These are phyloP conservation scores for Hirschfeldia incana DNA, from an alignment of 345 rosid species.

Conservation along the genomic window DNA sequence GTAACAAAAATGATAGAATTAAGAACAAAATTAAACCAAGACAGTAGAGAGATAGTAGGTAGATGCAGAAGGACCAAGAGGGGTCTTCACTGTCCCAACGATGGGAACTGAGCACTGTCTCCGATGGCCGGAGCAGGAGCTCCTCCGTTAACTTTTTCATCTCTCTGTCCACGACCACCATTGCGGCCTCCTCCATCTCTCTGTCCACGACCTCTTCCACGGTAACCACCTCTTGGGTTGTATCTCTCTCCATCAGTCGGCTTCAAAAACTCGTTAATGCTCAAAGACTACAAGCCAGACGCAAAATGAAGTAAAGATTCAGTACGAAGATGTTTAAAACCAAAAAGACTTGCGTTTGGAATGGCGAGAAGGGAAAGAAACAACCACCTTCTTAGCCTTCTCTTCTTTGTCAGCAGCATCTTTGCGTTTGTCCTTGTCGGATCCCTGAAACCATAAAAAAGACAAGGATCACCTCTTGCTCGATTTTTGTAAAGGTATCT, in stretches of 20 bases:
- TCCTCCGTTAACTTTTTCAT: constrained; percentile 12
- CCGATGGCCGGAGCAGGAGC: constrained; percentile 36
- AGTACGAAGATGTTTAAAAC: not conserved
- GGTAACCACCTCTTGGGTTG: constrained; percentile 34
- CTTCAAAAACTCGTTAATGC: constrained; percentile 39
- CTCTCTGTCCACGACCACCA: constrained; percentile 24
- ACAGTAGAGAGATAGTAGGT: not conserved
- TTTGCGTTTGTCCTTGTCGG: constrained; percentile 68
- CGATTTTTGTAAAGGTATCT: not conserved
- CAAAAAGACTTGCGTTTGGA: not conserved
- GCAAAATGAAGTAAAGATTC: not conserved
- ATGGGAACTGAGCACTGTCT: constrained; percentile 37
- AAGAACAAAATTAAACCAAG: constrained; percentile 29
- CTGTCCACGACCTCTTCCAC: constrained; percentile 29
- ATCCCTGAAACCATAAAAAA: constrained; percentile 43
- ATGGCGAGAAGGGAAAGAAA: not conserved
- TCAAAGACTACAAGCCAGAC: constrained; percentile 24
- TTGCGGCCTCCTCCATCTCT: not conserved
- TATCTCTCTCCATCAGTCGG: constrained; percentile 31
- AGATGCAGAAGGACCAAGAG: constrained; percentile 14
- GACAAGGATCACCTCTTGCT: not conserved
- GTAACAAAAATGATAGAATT: constrained; percentile 30
- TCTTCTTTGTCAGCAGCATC: constrained; percentile 66
- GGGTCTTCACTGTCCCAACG: constrained; percentile 33
- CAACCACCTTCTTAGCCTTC: constrained; percentile 58